Conservation (phyloP, 495 filamentous ascomycete genomes). For the Daldinia caldariorum region DNA sequence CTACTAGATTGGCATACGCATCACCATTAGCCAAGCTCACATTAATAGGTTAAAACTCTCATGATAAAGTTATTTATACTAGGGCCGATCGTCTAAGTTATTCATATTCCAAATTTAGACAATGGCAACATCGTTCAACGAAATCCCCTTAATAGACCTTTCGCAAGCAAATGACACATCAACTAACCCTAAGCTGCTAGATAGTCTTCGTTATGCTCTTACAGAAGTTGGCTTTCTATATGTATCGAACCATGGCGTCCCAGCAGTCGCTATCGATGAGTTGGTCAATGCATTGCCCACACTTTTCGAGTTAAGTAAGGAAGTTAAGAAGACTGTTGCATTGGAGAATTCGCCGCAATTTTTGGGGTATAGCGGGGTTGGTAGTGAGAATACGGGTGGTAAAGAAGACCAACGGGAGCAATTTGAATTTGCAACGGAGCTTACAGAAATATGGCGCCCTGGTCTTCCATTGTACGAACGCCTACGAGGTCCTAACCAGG, state of each 20-base stretch:
- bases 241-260: constrained; percentile 60
- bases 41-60: constrained; percentile 11
- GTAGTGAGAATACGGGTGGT: constrained; percentile 62
- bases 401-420: constrained; percentile 62
- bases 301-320: constrained; percentile 55
- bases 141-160: constrained; percentile 61
- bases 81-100: not conserved
- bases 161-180: constrained; percentile 47
- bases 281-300: constrained; percentile 54
- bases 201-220: constrained; percentile 57
- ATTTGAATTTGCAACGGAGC: constrained; percentile 65
- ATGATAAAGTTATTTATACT: not conserved
- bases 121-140: constrained; percentile 48
- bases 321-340: constrained; percentile 54
- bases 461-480: constrained; percentile 56
- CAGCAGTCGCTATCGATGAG: constrained; percentile 46
- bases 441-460: constrained; percentile 51
- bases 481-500: constrained; percentile 64
- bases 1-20: constrained; percentile 7
- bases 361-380: constrained; percentile 62
- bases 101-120: not conserved
- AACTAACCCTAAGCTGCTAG: constrained; percentile 45
- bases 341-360: constrained; percentile 65
- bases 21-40: constrained; percentile 7
- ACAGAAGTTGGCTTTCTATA: constrained; percentile 64